phyloP scores from a whole-genome alignment of 768 basidiomycete species.

The Russula earlei region DNA sequence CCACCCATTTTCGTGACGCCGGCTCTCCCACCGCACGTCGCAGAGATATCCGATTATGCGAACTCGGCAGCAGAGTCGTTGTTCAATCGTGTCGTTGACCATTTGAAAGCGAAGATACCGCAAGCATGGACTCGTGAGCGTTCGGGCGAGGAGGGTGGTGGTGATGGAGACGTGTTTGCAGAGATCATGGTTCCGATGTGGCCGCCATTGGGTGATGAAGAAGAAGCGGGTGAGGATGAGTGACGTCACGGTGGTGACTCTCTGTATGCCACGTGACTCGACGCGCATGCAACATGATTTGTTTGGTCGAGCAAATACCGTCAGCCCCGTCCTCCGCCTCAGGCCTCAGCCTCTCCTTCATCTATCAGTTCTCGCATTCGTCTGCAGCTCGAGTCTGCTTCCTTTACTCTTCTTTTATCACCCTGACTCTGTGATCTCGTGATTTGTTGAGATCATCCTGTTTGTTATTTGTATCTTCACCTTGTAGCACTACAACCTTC shows the following conservation, averaged over 20 bases:
- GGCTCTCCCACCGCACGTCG: neutral
- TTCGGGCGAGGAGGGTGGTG: neutral
- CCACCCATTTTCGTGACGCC: slow-evolving; percentile 8
- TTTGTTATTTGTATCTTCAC: slow-evolving; percentile 11
- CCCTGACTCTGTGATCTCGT: neutral
- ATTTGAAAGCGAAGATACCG: slow-evolving; percentile 7
- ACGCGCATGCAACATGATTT: slow-evolving; percentile 6
- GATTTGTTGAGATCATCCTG: slow-evolving; percentile 8
- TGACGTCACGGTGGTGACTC: no score
- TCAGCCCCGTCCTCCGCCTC: slow-evolving; percentile 1
- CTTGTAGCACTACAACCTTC: slow-evolving; percentile 17
- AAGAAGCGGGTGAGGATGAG: slow-evolving; percentile 12
- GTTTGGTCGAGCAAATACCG: neutral
- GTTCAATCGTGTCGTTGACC: slow-evolving; percentile 15
- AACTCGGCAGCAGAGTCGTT: slow-evolving; percentile 14
- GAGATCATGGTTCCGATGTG: slow-evolving; percentile 19
- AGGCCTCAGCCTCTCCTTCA: slow-evolving; percentile 1
- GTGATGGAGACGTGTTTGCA: slow-evolving; percentile 15
- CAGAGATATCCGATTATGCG: slow-evolving; percentile 16
- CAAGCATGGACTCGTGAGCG: slow-evolving; percentile 3
- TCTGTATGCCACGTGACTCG: slow-evolving; percentile 1
- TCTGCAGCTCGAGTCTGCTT: slow-evolving; percentile 9
- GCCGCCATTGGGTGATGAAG: slow-evolving; percentile 13
- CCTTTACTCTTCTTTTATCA: slow-evolving; percentile 1
- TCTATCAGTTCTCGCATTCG: slow-evolving; percentile 6